Conservation (phyloP, 768 basidiomycete genomes). For the Tricholoma saponaceum region DNA sequence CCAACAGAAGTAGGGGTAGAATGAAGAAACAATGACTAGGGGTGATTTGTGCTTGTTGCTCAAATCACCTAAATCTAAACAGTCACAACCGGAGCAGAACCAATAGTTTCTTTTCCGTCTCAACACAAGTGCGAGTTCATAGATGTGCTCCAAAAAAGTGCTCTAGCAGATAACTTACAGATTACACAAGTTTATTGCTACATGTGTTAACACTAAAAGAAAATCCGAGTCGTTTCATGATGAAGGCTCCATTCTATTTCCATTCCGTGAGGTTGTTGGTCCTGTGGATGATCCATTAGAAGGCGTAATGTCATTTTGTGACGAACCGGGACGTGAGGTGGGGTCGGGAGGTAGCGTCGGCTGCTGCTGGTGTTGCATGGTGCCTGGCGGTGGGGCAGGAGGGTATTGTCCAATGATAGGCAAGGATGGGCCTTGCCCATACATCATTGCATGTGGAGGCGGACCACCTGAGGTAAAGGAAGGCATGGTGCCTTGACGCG, state of each 20-base stretch:
- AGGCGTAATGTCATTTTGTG: conserved; percentile 54
- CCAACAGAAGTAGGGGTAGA: background rate
- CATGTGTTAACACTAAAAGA: background rate
- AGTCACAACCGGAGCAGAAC: conserved; percentile 1
- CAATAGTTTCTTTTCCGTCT: too few relatives aligned
- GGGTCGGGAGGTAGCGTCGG: conserved; percentile 30
- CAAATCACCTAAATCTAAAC: background rate
- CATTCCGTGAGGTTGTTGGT: conserved; percentile 37
- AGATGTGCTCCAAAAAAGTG: background rate
- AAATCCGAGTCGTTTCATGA: conserved; percentile 17
- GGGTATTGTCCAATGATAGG: conserved; percentile 41
- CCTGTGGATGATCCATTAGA: conserved; percentile 26
- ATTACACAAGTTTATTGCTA: conserved; percentile 10
- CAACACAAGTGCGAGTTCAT: too few relatives aligned
- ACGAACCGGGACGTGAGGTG: conserved; percentile 55
- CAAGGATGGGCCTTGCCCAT: conserved; percentile 42
- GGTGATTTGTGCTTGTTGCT: background rate
- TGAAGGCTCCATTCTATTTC: conserved; percentile 41
- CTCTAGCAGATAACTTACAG: background rate
- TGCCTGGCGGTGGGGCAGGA: conserved; percentile 36
- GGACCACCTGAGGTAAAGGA: conserved; percentile 47
- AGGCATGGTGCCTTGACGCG: conserved; percentile 54
- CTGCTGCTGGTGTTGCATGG: conserved; percentile 35
- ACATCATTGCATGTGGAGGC: conserved; percentile 43
- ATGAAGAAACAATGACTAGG: background rate